Percentiles rank a stretch among this genome's conserved stretches.
phyloP scores from a whole-genome alignment of 2,329 filamentous ascomycete species.

The Lojkania enalia region DNA sequence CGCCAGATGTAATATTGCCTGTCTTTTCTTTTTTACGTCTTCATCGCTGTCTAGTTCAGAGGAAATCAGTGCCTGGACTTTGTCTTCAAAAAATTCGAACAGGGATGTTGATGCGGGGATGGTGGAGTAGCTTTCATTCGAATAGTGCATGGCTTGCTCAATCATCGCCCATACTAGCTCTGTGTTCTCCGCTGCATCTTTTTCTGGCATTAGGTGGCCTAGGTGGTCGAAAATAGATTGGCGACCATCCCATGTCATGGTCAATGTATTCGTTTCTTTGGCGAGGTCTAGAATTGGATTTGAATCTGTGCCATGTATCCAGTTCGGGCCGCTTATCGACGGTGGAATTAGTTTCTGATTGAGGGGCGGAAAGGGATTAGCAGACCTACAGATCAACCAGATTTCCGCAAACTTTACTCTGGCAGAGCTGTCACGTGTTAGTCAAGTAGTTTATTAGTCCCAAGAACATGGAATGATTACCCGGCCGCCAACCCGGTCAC shows the following conservation, averaged over 20 bases:
- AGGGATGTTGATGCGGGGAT: conserved; percentile 59
- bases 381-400: conserved; percentile 59
- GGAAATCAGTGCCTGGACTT: conserved; percentile 45
- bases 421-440: conserved; percentile 49
- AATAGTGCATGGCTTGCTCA: conserved; percentile 67
- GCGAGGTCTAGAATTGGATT: conserved; percentile 73
- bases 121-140: conserved; percentile 58
- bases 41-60: conserved; percentile 35
- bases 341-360: conserved; percentile 6
- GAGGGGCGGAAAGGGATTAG: conserved; percentile 2
- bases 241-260: conserved; percentile 58
- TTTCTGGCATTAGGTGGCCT: conserved; percentile 55
- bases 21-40: conserved; percentile 52
- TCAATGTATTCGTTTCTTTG: conserved; percentile 59
- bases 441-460: conserved; percentile 5
- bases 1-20: conserved; percentile 56
- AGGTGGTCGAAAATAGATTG: conserved; percentile 61
- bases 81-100: conserved; percentile 59
- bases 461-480: conserved; percentile 45
- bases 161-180: conserved; percentile 69
- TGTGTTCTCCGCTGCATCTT: conserved; percentile 45
- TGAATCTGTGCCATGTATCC: conserved; percentile 73
- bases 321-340: conserved; percentile 67
- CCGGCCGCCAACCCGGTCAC: conserved; percentile 68
- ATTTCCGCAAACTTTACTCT: conserved; percentile 53